Evolutionary conservation across 306 rosid genomes (phyloP).

Genomic region (Prunus campanulata): DNA sequence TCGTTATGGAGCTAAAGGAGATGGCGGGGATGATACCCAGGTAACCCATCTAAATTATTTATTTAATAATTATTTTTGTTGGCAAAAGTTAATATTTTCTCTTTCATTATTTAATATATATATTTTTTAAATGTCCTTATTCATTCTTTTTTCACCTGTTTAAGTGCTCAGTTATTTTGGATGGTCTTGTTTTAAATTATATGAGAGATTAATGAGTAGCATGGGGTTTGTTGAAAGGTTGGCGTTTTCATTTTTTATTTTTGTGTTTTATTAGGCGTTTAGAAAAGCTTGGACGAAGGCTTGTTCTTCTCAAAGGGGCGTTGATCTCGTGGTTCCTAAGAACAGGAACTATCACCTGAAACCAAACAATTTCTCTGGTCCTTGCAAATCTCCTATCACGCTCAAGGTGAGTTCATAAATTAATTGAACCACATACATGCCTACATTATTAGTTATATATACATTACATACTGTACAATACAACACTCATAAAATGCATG

Average conservation of each 20-base stretch:
- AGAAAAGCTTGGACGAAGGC: conserved; percentile 59
- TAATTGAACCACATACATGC: too few relatives aligned
- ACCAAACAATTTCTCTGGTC: conserved; percentile 69
- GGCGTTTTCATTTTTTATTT: background rate
- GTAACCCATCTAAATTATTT: conserved; percentile 22
- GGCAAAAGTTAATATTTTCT: background rate
- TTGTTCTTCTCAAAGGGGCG: conserved; percentile 44
- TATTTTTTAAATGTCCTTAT: background rate
- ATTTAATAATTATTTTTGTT: too few relatives aligned
- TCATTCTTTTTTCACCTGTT: background rate
- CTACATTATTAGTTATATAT: too few relatives aligned
- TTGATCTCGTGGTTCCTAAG: conserved; percentile 49
- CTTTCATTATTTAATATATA: background rate
- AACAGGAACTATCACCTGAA: conserved; percentile 45
- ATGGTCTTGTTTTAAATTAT: background rate
- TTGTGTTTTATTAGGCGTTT: conserved; percentile 49
- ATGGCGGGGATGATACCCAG: conserved; percentile 52
- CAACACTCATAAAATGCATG: too few relatives aligned
- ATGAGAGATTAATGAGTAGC: background rate
- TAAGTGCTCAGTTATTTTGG: background rate
- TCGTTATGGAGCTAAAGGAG: conserved; percentile 55
- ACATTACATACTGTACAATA: too few relatives aligned
- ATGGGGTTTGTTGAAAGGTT: conserved; percentile 4
- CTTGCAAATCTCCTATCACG: conserved; percentile 48
- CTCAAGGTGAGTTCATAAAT: conserved; percentile 42